Evolutionary conservation across 78 protist species (phyloP), one percentile per base, ranked within the genome.

Genomic region (Salpingoeca rosetta): DNA sequence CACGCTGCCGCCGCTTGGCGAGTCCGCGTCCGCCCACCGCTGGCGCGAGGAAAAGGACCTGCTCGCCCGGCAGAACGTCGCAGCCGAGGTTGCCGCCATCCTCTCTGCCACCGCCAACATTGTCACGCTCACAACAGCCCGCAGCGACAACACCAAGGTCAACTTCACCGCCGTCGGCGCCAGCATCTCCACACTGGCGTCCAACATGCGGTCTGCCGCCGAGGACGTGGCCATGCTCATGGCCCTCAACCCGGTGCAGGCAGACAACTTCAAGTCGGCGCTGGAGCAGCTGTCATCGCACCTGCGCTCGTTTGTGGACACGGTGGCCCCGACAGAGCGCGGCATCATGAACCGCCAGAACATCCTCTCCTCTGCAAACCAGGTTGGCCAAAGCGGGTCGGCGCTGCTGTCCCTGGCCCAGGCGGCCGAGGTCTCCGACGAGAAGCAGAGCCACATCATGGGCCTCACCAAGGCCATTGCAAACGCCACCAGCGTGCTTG

Each of bases 1-100:
- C 22, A 1, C 81, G 31, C 84, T 72, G 56, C 85, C 89, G 31
- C 85, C 89, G 22, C 79, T 73, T 12, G 89, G 85, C 81, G 38
- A 12, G 27, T 84, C 80, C 57, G 78, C 79, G 10, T 80, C 83
- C 10, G 37, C 89, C 37, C 1, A 17, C 7, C 57, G 7, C 85
- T 86, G 85, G 85, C 76, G 75, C 72, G 42, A n/a, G 72, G 44
- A 86, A 38, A 41, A 83, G 27, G 27, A 31, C 36, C 75, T 41
- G 7, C 44, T 65, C 37, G 1, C 73, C 43, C 0, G 27, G 37
- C 80, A 65, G 56, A 39, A 86, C 45, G 76, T 80, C 43, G 0
- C 41, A 17, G 11, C 80, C 44, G 81, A 80, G 73, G 36, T 81
- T 0, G 84, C 84, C 28, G 76, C 85, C 51, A 74, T 76, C 43